Conservation (phyloP, 352 stramenopile genomes). For the Phytophthora vignae region DNA sequence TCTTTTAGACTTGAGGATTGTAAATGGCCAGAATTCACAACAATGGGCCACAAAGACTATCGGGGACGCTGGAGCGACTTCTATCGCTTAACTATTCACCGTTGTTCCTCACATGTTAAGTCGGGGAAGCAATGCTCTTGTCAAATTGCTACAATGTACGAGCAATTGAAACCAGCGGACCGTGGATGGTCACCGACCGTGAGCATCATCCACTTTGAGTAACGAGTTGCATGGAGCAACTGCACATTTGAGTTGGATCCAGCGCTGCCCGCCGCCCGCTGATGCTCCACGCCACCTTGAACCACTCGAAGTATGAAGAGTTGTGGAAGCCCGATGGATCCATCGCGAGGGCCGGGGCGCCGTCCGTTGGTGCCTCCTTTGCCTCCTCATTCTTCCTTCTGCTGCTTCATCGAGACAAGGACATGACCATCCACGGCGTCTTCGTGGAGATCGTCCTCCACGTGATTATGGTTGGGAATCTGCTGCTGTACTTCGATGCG, state of each 20-base stretch:
- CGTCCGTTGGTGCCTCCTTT: background rate
- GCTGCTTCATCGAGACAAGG: background rate
- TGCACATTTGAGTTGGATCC: background rate
- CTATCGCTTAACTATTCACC: too few species aligned
- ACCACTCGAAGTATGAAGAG: background rate
- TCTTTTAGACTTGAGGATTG: too few species aligned
- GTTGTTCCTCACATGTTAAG: too few species aligned
- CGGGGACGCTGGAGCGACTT: too few species aligned
- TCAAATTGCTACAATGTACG: too few species aligned
- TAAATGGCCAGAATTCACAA: too few species aligned
- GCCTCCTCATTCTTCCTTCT: constrained; percentile 10
- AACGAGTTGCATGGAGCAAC: background rate
- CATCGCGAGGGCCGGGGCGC: background rate
- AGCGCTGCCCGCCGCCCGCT: background rate
- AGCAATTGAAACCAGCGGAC: too few species aligned
- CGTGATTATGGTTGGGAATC: constrained; percentile 6
- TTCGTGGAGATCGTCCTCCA: constrained; percentile 4
- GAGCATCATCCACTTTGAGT: too few species aligned
- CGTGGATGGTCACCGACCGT: too few species aligned
- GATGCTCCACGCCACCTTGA: background rate
- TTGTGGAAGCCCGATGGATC: background rate
- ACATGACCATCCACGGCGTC: background rate
- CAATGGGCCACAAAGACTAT: too few species aligned
- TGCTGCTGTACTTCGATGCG: constrained; percentile 18
- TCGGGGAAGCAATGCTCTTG: too few species aligned